Conservation (phyloP, 306 rosid species). For the Canavalia gladiata region DNA sequence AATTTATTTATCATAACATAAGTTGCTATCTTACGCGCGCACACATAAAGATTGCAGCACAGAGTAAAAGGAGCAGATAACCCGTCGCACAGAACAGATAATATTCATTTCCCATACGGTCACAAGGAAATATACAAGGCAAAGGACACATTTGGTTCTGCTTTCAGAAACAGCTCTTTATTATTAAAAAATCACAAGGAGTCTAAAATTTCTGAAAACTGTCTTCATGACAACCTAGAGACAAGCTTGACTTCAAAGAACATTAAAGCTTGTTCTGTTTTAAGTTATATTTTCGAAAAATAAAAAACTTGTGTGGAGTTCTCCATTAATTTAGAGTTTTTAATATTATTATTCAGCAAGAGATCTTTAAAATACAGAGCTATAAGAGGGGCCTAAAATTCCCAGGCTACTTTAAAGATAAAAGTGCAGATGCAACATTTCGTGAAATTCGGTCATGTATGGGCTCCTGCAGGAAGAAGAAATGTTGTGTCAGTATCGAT, state of each 20-base stretch:
- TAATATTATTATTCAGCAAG: conserved; percentile 2
- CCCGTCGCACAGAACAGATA: not conserved
- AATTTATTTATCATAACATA: conserved; percentile 1
- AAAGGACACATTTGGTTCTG: conserved; percentile 8
- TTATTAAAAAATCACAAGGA: not conserved
- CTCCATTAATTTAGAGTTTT: conserved; percentile 1
- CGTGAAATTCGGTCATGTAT: conserved; percentile 85
- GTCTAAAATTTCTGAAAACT: not conserved
- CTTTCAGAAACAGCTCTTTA: conserved; percentile 2
- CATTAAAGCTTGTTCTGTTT: not conserved
- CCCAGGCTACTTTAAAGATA: conserved; percentile 58
- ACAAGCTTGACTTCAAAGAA: conserved; percentile 5
- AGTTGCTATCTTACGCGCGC: not conserved
- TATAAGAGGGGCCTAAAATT: conserved; percentile 2
- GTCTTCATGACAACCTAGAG: not conserved
- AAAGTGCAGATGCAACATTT: conserved; percentile 73
- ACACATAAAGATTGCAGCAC: not conserved
- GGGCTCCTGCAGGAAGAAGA: conserved; percentile 66
- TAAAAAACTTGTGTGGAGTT: conserved; percentile 5
- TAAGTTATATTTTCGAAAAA: conserved; percentile 4
- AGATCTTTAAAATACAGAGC: conserved; percentile 29
- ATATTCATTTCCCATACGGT: not conserved
- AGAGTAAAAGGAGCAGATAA: not conserved
- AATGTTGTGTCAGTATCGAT: conserved; percentile 7
- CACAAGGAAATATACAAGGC: conserved; percentile 18